Evolutionary conservation across 2,329 filamentous ascomycete species (phyloP), one percentile per base, ranked within the genome.

Genomic region (Arthrobotrys megalospora): DNA sequence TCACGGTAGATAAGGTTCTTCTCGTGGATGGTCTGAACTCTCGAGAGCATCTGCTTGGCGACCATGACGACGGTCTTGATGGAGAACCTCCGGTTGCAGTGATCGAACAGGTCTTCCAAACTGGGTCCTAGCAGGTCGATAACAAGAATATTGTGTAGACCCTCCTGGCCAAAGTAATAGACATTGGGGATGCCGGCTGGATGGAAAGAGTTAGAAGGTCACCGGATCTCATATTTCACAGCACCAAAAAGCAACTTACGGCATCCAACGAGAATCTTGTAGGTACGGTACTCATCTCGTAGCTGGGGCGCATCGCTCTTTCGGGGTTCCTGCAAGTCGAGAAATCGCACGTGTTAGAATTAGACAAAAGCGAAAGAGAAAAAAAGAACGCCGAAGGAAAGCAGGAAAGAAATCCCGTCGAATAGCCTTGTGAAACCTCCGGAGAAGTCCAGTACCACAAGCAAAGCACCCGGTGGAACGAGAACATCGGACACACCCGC

Each of bases 31-130:
- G 90, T 92, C 85, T 92, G 95, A 28, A 99, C 95, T 80, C 95
- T 91, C 45, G 81, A 82, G 45, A 82, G 63, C 96, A 98, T 98
- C 85, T 99, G 95, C 87, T 98, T 98, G 52, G 96, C 95, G 72
- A 98, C 94, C 96, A 98, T 97, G 80, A 98, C 94, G 11, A 97
- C 95, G 0, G 96, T 99, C 89, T 99, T 98, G 85, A 95, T 94
- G 6, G 92, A 91, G 86, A 99, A 99, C 82, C 94, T 91, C 82
- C 95, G 90, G 83, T 96, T 96, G 87, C 95, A 99, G 86, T 97
- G 94, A 84, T 99, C 95, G 84, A 99, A 99, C 19, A 99, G 89
- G 84, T 99, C 95, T 85, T 99, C 95, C 78, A 99, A 88, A 80
- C 94, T 97, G 65, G 95, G 95, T 14, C 95, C 95, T 28, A 99